These are phyloP conservation scores for Ceratobasidium sp. DNA, from an alignment of 1,284 basidiomycete species.

Conservation along the genomic window DNA sequence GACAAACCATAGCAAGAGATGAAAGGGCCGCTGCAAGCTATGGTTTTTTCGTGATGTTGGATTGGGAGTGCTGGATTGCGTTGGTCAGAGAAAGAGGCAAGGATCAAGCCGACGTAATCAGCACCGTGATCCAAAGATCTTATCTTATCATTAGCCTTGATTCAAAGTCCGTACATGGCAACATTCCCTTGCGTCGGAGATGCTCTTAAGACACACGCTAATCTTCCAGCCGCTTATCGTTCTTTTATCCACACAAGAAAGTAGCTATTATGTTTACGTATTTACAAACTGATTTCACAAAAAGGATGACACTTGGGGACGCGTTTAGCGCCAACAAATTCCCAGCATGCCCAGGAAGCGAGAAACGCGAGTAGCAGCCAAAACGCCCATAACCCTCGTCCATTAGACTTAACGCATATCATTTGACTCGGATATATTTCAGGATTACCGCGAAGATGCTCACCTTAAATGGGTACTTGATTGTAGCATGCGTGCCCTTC, in stretches of 20 bases:
- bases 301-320: background rate
- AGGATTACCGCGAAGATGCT: background rate
- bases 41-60: too few relatives aligned
- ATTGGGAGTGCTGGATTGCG: too few relatives aligned
- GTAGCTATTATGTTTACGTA: background rate
- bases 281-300: constrained; percentile 3
- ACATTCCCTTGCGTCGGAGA: background rate
- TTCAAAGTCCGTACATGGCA: too few relatives aligned
- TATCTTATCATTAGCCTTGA: too few relatives aligned
- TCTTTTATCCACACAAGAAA: background rate
- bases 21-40: too few relatives aligned
- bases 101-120: too few relatives aligned
- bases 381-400: background rate
- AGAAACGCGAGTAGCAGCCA: background rate
- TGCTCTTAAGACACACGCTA: background rate
- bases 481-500: background rate
- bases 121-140: too few relatives aligned
- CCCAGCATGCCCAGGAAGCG: background rate
- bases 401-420: background rate
- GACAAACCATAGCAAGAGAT: too few relatives aligned
- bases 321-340: background rate
- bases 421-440: background rate
- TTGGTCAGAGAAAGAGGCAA: too few relatives aligned
- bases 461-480: background rate
- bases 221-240: background rate